A percentile compares a stretch with the other conserved stretches of the same genome.
phyloP scores from a whole-genome alignment of 1,284 basidiomycete genomes.

The Cryptococcus sp. region DNA sequence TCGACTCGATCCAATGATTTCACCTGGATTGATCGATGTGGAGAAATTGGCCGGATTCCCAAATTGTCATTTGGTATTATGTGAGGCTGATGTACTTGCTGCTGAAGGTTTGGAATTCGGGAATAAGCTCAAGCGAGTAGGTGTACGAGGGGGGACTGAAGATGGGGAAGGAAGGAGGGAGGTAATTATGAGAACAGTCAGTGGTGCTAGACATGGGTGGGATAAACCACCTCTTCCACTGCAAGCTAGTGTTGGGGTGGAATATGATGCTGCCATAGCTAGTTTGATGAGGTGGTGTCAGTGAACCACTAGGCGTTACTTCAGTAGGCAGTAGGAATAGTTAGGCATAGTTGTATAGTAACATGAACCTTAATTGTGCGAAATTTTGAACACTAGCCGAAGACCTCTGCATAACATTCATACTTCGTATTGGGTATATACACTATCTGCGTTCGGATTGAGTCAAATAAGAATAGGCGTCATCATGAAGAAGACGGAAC shows the following conservation, averaged over 20 bases:
- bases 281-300: conserved; percentile 13
- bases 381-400: too few relatives aligned
- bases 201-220: conserved; percentile 27
- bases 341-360: too few relatives aligned
- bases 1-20: conserved; percentile 17
- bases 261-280: conserved; percentile 18
- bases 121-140: conserved; percentile 13
- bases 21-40: conserved; percentile 18
- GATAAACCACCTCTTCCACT: conserved; percentile 17
- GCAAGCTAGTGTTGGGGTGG: conserved; percentile 12
- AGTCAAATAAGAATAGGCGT: too few relatives aligned
- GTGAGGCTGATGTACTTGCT: conserved; percentile 27
- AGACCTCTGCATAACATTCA: too few relatives aligned
- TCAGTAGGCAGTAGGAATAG: too few relatives aligned
- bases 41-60: conserved; percentile 19
- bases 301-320: too few relatives aligned
- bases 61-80: conserved; percentile 17
- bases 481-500: too few relatives aligned
- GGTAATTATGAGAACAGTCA: conserved; percentile 12
- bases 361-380: too few relatives aligned
- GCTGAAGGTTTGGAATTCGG: conserved; percentile 19
- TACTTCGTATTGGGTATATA: too few relatives aligned
- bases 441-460: too few relatives aligned
- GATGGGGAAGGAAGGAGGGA: too few relatives aligned
- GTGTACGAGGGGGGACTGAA: conserved; percentile 7